phyloP scores from a whole-genome alignment of 441 rosid genomes.

The Gossypium trilobum region DNA sequence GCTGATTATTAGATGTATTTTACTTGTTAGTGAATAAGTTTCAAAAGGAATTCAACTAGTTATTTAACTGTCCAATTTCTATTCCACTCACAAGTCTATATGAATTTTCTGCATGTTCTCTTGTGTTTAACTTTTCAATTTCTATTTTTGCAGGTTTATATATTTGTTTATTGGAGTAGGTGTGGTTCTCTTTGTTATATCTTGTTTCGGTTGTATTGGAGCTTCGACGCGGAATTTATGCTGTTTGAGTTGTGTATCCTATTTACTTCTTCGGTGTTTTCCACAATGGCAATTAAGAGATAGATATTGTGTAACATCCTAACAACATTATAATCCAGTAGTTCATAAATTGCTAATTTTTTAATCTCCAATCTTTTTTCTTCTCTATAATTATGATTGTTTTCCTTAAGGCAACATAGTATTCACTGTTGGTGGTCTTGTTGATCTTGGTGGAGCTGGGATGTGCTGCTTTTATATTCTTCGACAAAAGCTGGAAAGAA shows the following conservation, averaged over 20 bases:
- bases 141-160: constrained; percentile 66
- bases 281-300: neutral
- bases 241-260: constrained; percentile 96
- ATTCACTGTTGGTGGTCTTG: constrained; percentile 61
- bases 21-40: neutral
- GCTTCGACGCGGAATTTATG: constrained; percentile 68
- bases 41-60: neutral
- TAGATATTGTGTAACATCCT: neutral
- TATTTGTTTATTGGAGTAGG: constrained; percentile 84
- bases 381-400: constrained; percentile 11
- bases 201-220: constrained; percentile 85
- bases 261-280: constrained; percentile 7
- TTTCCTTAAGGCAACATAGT: constrained; percentile 73
- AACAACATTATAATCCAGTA: neutral
- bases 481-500: constrained; percentile 77
- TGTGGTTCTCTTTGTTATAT: constrained; percentile 64
- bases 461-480: constrained; percentile 78
- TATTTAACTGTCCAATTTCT: neutral
- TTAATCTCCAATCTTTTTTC: neutral
- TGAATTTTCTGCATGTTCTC: neutral
- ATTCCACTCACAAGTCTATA: neutral
- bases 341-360: neutral
- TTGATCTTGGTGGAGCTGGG: constrained; percentile 86
- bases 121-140: constrained; percentile 4
- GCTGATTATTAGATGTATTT: neutral